These are phyloP conservation scores for Trichoderma harzianum DNA, from an alignment of 2,329 filamentous ascomycete genomes.

Conservation along the genomic window DNA sequence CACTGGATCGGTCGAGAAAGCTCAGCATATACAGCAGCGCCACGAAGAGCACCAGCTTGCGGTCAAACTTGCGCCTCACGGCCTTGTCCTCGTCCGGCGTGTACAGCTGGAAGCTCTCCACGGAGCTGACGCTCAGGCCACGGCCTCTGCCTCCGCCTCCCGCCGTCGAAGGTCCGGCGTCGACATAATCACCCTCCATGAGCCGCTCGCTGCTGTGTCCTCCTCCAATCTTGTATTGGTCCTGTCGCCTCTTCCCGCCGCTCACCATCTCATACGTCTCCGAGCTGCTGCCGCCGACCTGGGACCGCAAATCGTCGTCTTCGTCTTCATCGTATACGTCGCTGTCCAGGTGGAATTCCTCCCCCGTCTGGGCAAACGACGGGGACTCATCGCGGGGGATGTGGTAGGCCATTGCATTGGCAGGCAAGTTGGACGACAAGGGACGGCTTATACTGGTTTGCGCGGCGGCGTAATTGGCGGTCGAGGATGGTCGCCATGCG, in stretches of 20 bases:
- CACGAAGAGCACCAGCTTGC: conserved; percentile 73
- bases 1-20: conserved; percentile 84
- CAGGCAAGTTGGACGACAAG: not conserved
- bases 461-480: not conserved
- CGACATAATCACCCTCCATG: conserved; percentile 23
- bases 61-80: conserved; percentile 73
- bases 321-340: conserved; percentile 23
- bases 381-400: conserved; percentile 29
- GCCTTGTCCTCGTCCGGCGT: conserved; percentile 66
- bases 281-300: conserved; percentile 28
- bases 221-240: conserved; percentile 14
- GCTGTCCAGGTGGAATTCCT: conserved; percentile 35
- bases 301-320: conserved; percentile 32
- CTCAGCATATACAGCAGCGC: conserved; percentile 79
- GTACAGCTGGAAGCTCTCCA: conserved; percentile 42
- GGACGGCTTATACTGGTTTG: not conserved
- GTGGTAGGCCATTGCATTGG: conserved; percentile 25
- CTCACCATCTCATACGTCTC: conserved; percentile 37
- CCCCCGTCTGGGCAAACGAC: conserved; percentile 40
- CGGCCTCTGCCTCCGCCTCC: conserved; percentile 11
- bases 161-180: conserved; percentile 20
- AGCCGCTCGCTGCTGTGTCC: conserved; percentile 21
- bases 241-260: conserved; percentile 21
- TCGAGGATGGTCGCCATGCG: conserved; percentile 11
- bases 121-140: conserved; percentile 30